Evolutionary conservation across 352 stramenopile species (phyloP).

Genomic region (Aphanomyces astaci): DNA sequence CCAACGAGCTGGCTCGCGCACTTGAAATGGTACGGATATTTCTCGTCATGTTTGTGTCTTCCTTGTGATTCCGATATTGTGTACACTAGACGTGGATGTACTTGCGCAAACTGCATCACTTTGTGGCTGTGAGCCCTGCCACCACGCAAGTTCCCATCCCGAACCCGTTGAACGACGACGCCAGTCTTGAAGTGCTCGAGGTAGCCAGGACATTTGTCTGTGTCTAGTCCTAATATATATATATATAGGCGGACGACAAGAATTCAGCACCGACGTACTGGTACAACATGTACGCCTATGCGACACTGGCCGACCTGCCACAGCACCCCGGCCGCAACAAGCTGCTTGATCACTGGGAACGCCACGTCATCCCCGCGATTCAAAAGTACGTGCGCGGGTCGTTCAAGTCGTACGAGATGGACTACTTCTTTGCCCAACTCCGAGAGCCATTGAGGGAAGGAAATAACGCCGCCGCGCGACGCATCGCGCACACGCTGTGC

Average conservation of each 20-base stretch:
- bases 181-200: not conserved
- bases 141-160: not conserved
- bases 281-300: conserved; percentile 67
- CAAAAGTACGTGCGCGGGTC: conserved; percentile 71
- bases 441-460: conserved; percentile 67
- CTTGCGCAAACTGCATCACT: conserved; percentile 1
- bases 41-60: not conserved
- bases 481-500: conserved; percentile 73
- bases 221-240: too few species aligned
- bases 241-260: conserved; percentile 11
- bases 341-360: conserved; percentile 76
- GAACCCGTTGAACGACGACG: not conserved
- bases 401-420: conserved; percentile 83
- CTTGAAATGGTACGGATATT: conserved; percentile 10
- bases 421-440: conserved; percentile 79
- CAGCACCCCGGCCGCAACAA: conserved; percentile 71
- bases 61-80: not conserved
- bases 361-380: conserved; percentile 77
- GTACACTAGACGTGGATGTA: not conserved
- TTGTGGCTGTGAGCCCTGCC: conserved; percentile 2
- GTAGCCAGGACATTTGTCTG: not conserved
- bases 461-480: conserved; percentile 60
- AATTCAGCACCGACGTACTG: conserved; percentile 30
- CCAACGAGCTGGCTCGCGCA: not conserved
- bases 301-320: conserved; percentile 47